phyloP scores from a whole-genome alignment of 2,329 filamentous ascomycete genomes.

The Biscogniauxia marginata region DNA sequence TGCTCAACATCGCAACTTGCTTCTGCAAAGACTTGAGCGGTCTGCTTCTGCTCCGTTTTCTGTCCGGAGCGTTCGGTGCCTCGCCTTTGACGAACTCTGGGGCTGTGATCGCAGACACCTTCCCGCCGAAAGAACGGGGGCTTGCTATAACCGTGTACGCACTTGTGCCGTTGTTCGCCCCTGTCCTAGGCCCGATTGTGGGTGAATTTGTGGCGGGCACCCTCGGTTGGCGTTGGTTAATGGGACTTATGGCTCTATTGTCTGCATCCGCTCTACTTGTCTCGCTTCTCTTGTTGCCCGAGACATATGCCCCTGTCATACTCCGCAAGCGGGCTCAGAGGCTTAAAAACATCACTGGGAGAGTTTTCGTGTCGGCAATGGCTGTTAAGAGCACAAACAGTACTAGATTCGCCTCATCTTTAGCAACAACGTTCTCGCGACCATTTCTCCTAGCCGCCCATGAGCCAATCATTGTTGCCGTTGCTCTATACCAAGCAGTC shows the following conservation, averaged over 20 bases:
- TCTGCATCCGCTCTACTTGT: conserved; percentile 56
- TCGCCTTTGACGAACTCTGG: conserved; percentile 53
- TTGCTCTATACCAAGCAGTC: too few species aligned
- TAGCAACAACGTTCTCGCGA: too few species aligned
- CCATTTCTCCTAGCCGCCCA: too few species aligned
- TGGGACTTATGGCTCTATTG: conserved; percentile 60
- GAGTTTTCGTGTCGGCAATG: conserved; percentile 49
- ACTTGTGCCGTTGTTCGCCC: conserved; percentile 63
- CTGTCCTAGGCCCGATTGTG: conserved; percentile 59
- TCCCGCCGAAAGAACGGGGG: conserved; percentile 44
- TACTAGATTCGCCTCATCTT: too few species aligned
- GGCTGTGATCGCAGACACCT: conserved; percentile 54
- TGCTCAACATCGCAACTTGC: conserved; percentile 55
- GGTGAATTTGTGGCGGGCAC: conserved; percentile 62
- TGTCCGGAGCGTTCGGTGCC: conserved; percentile 52
- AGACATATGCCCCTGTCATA: conserved; percentile 57
- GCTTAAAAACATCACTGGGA: conserved; percentile 49
- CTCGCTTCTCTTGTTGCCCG: conserved; percentile 48
- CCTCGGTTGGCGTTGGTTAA: conserved; percentile 66
- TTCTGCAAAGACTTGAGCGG: conserved; percentile 50
- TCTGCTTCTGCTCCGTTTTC: conserved; percentile 61
- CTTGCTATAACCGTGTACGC: conserved; percentile 60
- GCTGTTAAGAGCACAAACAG: too few species aligned
- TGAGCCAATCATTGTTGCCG: too few species aligned
- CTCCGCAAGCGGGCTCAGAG: conserved; percentile 49